These are phyloP conservation scores for Colletotrichum sp. DNA, from an alignment of 2,329 filamentous ascomycete genomes.

Conservation along the genomic window DNA sequence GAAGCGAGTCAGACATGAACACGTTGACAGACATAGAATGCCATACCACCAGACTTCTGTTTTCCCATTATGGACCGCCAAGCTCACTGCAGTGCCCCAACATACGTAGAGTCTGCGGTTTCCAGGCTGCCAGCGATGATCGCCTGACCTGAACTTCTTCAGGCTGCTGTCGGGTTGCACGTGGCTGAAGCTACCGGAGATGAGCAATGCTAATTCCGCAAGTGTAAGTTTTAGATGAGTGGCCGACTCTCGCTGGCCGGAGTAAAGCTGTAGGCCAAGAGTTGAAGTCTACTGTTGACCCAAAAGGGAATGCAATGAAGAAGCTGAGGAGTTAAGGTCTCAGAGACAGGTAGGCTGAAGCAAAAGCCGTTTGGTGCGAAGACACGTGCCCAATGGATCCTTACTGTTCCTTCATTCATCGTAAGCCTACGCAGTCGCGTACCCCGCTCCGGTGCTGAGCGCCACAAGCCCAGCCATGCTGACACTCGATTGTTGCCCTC, in stretches of 20 bases:
- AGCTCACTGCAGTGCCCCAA: neutral
- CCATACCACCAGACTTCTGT: neutral
- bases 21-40: neutral
- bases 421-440: neutral
- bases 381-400: neutral
- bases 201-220: neutral
- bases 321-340: neutral
- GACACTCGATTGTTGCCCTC: conserved; percentile 9
- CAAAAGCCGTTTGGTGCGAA: neutral
- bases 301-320: neutral
- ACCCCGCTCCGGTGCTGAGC: neutral
- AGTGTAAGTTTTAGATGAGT: neutral
- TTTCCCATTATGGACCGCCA: neutral
- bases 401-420: neutral
- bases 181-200: neutral
- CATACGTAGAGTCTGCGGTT: neutral
- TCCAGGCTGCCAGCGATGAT: neutral
- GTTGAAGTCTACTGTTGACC: neutral
- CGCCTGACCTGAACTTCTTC: neutral
- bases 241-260: neutral
- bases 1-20: neutral
- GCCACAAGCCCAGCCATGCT: neutral
- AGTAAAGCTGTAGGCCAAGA: too few species aligned
- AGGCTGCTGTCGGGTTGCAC: neutral
- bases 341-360: neutral